Evolutionary conservation across 345 rosid species (phyloP), one percentile per base, ranked within the genome.

Genomic region (Geranium rotundifolium): DNA sequence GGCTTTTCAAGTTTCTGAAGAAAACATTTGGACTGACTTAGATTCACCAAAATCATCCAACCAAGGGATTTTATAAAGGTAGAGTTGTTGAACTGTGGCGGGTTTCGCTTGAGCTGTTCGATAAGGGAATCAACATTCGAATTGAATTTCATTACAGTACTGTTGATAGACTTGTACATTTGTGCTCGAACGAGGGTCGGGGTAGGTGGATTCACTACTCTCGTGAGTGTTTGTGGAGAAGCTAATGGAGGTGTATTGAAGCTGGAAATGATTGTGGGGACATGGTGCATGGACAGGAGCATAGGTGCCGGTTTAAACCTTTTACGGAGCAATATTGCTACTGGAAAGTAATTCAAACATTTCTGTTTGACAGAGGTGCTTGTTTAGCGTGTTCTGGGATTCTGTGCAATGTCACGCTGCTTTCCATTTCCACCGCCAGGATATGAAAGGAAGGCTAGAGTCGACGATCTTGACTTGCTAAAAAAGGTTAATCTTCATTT

Each of bases 361-460:
- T 69, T 73, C 66, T 56, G 56, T 72, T 66, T 72, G 63, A 49
- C 56, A 73, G 61, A 69, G 72, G 59, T 60, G 46, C 66, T 66
- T 13, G 63, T 60, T 49, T 67, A 16, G 57, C 63, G 69, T 62
- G 7, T 39, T 54, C 67, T 54, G 50, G 67, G 73, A 63, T 73
- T 49, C 62, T 65, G 68, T 80, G 87, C 80, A 75, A 93, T 93
- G 99, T 93, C 99, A 82, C 99, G 97, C 77, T 90, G 99, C 89
- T 93, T 93, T 76, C 96, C 97, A 12, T 90, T 93, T 72, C 96
- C 96, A n/a, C 99, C 97, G 19, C 92, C 96, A 54, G 99, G 99
- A 79, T 93, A 90, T 79, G 92, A 79, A 78, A 88, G 83, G 91
- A 84, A 88, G 87, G 71, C 80, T 69, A 75, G 74, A 65, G 67